Evolutionary conservation across 345 rosid species (phyloP), one percentile per base, ranked within the genome.

Genomic region (Pistacia integerrima): DNA sequence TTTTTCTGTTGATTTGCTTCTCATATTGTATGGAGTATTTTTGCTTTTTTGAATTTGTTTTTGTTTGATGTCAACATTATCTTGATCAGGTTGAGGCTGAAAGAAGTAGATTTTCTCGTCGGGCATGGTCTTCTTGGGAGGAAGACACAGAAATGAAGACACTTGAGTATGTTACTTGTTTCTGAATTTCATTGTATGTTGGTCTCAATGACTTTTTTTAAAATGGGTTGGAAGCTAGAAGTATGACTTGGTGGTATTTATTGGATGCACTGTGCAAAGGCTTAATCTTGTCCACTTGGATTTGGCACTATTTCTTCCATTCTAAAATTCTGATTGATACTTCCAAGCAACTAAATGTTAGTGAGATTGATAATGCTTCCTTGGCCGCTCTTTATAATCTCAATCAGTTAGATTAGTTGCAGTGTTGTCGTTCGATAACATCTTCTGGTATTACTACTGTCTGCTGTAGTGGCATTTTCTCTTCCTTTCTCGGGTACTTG

Each of bases 81-180:
- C 66, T 67, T 64, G 51, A 54, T 76, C 85, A 96, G 97, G 91
- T 86, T 28, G 99, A 94, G 84, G 98, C 84, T 76, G 98, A 96
- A 88, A 92, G 90, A 85, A 83, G 84, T 85, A 96, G 91, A 80
- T 89, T 89, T 79, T 76, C 97, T 4, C 91, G 92, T 20, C 91
- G 94, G 51, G 75, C 91, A 69, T 91, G 90, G 12, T 78, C 92
- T 55, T 87, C 91, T 71, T 96, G 99, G 99, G 98, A 94, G 77
- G 99, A 96, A 81, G 97, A 96, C 64, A 58, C 95, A 64, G 98
- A 96, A 86, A 89, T 96, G 81, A 96, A 89, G 87, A 91, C 88
- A 57, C 97, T 94, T 2, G 99, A 94, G 99, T 96, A 91, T 55
- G 95, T 81, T 49, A 16, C 60, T 80, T 61, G 33, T 44, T 58